Evolutionary conservation across 371 early-diverging fungal genomes (phyloP).

Genomic region (Apophysomyces variabilis): DNA sequence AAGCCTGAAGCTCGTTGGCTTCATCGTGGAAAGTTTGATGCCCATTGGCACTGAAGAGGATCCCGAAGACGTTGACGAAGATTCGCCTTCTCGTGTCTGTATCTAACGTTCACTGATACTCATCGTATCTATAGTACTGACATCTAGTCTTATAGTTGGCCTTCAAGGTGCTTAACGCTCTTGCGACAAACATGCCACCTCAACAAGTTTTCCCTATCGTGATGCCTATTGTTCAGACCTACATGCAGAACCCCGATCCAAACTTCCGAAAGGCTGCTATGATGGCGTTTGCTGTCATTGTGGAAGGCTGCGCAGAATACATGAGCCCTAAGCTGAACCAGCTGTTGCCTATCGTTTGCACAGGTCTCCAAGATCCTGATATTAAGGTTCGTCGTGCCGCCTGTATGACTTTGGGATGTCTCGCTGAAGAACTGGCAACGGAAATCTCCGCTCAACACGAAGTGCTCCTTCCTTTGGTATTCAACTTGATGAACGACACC

Average conservation of each 20-base stretch:
- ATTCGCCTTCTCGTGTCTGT: conserved; percentile 77
- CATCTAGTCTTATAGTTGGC: conserved; percentile 42
- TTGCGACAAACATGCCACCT: conserved; percentile 85
- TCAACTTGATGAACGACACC: conserved; percentile 79
- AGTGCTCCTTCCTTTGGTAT: conserved; percentile 80
- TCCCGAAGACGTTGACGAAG: conserved; percentile 84
- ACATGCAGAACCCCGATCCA: conserved; percentile 78
- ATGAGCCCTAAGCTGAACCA: conserved; percentile 77
- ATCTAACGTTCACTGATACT: background rate
- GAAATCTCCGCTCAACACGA: conserved; percentile 83
- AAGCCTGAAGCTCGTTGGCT: conserved; percentile 77
- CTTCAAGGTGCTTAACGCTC: conserved; percentile 73
- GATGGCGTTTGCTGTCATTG: conserved; percentile 85
- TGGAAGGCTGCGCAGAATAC: conserved; percentile 88
- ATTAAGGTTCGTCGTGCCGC: conserved; percentile 83
- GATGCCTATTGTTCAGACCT: conserved; percentile 69
- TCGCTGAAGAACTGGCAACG: conserved; percentile 81
- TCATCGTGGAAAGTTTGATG: conserved; percentile 79
- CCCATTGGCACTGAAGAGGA: conserved; percentile 86
- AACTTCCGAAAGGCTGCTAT: conserved; percentile 84
- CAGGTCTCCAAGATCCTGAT: conserved; percentile 82
- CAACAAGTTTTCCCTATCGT: conserved; percentile 85
- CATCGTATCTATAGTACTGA: background rate
- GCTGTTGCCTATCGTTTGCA: conserved; percentile 72
- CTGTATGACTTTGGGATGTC: conserved; percentile 84